phyloP scores from a whole-genome alignment of 768 basidiomycete genomes.

The Amylocystis lapponica region DNA sequence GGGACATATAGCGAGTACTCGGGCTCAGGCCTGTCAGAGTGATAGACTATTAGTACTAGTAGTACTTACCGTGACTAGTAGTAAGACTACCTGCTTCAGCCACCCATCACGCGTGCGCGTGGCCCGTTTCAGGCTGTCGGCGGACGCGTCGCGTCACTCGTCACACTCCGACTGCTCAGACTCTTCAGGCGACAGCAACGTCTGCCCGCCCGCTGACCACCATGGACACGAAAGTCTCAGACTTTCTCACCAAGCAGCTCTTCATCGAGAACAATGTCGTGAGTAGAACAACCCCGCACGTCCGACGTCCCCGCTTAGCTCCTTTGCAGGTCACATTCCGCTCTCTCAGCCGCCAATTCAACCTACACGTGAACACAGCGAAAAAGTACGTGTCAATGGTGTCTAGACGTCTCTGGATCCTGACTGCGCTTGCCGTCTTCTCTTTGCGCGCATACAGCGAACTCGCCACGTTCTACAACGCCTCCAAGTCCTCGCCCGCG shows the following conservation, averaged over 20 bases:
- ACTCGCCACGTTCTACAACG: conserved; percentile 51
- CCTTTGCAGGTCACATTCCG: conserved; percentile 67
- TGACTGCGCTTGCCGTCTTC: not conserved
- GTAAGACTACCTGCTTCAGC: not conserved
- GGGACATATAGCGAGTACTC: conserved; percentile 28
- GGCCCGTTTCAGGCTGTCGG: no score
- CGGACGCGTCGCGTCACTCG: no score
- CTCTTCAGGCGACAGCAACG: no score
- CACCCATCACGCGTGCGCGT: no score
- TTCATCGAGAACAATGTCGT: conserved; percentile 40
- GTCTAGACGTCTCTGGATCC: no score
- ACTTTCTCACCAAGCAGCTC: conserved; percentile 43
- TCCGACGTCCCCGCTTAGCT: not conserved
- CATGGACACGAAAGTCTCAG: conserved; percentile 18
- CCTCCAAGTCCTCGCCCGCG: conserved; percentile 35
- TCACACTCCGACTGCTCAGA: no score
- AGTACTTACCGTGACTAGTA: no score
- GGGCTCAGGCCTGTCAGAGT: conserved; percentile 16
- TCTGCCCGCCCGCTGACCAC: no score
- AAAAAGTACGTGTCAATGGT: conserved; percentile 53
- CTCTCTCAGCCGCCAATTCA: conserved; percentile 63
- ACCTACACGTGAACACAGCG: conserved; percentile 70
- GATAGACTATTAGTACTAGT: no score
- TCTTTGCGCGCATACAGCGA: conserved; percentile 38
- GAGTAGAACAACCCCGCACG: conserved; percentile 4